Evolutionary conservation across 345 rosid genomes (phyloP).

Genomic region (Clausena lansium): DNA sequence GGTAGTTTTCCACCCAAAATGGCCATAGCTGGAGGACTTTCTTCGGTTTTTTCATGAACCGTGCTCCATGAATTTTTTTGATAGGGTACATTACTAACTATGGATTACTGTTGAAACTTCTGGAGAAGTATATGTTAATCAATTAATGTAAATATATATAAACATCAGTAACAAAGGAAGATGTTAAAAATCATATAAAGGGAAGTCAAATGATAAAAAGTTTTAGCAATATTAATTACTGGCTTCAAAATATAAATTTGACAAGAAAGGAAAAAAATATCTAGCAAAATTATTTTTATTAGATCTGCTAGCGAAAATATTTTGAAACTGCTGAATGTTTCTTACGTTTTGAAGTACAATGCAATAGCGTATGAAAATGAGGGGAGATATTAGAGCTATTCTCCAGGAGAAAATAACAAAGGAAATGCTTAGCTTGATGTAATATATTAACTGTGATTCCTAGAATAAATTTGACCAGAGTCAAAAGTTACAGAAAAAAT

Average conservation of each 20-base stretch:
- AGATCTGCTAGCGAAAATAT: not conserved
- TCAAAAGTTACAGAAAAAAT: not conserved
- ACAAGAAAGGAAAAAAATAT: not conserved
- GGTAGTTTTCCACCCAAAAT: not conserved
- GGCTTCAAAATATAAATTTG: not conserved
- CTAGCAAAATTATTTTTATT: not conserved
- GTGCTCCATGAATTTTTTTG: not conserved
- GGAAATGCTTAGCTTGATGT: not conserved
- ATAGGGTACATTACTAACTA: not conserved
- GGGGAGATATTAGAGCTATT: not conserved
- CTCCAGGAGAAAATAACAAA: not conserved
- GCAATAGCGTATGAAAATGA: not conserved
- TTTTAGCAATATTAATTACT: not conserved
- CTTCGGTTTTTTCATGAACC: not conserved
- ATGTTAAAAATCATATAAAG: no score
- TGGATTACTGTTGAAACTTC: no score
- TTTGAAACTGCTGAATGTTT: not conserved
- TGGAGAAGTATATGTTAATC: no score
- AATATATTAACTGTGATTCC: not conserved
- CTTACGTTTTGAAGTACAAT: not conserved
- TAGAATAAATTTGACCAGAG: not conserved
- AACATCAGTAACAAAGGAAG: not conserved
- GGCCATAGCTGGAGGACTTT: conserved; percentile 8
- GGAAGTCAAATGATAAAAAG: no score
- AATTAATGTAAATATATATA: no score